Base-by-base conservation (phyloP, 1,284 basidiomycete genomes). In the Mycosarcoma mackinlayi region DNA sequence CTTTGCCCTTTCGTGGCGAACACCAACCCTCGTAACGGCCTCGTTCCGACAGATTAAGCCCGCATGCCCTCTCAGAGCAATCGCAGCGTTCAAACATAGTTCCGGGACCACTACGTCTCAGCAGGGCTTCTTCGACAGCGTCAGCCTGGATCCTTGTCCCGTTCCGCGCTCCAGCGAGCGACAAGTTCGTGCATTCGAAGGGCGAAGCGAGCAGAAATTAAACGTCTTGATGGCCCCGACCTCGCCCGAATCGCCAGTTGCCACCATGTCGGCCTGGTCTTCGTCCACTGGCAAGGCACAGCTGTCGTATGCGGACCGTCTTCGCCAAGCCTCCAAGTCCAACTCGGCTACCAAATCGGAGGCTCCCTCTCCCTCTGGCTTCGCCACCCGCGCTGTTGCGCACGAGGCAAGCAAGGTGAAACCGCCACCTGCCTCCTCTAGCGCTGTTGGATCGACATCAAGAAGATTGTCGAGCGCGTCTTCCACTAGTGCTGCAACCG, bases 191-290 rank as follows among this genome's bases (percentile, higher is more conserved):
- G n/a, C 13, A 11, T 18, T n/a, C n/a, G 14, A 23, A 49, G 47
- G 44, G 46, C 30, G 50, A 47, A 41, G 62, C 56, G 56, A 59
- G 51, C 28, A 50, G 44, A 11, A 54, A 21, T 28, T 39, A 34
- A 35, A 28, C 28, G 21, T 16, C 38, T 28, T 24, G 46, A 41
- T 50, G 13, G 51, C 46, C 42, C 33, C 19, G 34, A 34, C 42
- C 63, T 53, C 61, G 37, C 55, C 28, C 31, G 16, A 27, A 23
- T 14, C 30, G 28, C 48, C 19, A 7, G 9, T 21, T 27, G n/a
- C 35, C 44, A 63, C n/a, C 63, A 73, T 73, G 70, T 73, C 70
- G 18, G 65, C 70, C 44, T 73, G 70, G 70, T 76, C 74, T 13
- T 55, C 67, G 23, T 40, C 74, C 35, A 61, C 63, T 6, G 74